Conservation (phyloP, 352 stramenopile species). For the Phytophthora tentaculata region DNA sequence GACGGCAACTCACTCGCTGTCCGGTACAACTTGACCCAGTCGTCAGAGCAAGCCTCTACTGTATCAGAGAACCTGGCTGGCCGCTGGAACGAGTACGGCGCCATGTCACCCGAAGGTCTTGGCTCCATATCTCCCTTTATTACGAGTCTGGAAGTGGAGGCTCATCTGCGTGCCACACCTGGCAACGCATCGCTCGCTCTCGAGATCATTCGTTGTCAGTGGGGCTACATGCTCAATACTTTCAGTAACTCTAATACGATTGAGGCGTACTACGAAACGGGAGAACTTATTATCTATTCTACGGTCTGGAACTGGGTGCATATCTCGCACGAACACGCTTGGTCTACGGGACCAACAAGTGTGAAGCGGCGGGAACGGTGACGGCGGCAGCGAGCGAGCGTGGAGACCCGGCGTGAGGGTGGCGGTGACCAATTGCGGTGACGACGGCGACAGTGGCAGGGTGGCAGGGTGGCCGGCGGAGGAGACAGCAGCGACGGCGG, state of each 20-base stretch:
- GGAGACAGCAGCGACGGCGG: too few species aligned
- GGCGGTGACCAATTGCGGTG: too few species aligned
- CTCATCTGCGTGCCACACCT: slow-evolving; percentile 32
- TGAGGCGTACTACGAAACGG: slow-evolving; percentile 43
- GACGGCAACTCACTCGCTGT: slow-evolving; percentile 43
- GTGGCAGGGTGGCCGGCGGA: too few species aligned
- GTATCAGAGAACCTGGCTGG: slow-evolving; percentile 26
- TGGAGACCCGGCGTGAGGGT: too few species aligned
- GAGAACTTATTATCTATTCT: slow-evolving; percentile 48
- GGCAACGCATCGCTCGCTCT: slow-evolving; percentile 35
- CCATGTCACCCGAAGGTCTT: slow-evolving; percentile 37
- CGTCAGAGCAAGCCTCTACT: slow-evolving; percentile 19
- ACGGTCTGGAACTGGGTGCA: slow-evolving; percentile 26
- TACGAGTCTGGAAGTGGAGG: slow-evolving; percentile 40
- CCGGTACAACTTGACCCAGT: slow-evolving; percentile 40
- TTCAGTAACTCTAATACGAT: slow-evolving; percentile 51
- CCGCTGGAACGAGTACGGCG: slow-evolving; percentile 42
- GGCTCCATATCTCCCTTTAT: slow-evolving; percentile 44
- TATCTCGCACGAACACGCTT: slow-evolving; percentile 39
- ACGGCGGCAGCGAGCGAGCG: too few species aligned
- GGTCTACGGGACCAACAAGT: slow-evolving; percentile 44
- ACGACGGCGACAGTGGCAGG: too few species aligned
- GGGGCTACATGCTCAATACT: slow-evolving; percentile 44
- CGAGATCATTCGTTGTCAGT: slow-evolving; percentile 42
- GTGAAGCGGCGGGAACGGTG: too few species aligned